A percentile compares a stretch with the other conserved stretches of the same genome.
phyloP scores from a whole-genome alignment of 306 rosid genomes.

The Medicago lupulina region DNA sequence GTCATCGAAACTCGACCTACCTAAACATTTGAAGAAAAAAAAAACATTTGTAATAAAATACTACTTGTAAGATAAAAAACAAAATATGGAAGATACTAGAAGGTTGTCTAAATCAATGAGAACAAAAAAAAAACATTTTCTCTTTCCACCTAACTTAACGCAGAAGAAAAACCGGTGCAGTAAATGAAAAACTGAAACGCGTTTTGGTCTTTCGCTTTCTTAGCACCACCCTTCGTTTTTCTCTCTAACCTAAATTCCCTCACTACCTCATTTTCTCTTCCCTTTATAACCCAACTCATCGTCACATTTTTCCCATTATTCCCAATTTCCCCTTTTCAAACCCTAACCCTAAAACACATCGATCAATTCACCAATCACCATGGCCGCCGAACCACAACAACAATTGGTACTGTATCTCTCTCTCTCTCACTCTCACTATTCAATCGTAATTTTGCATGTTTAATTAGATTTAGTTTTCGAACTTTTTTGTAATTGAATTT shows the following conservation, averaged over 20 bases:
- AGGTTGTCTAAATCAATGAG: too few relatives aligned
- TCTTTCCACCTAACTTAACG: slow-evolving; percentile 28
- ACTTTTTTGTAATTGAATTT: not conserved
- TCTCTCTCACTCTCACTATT: too few relatives aligned
- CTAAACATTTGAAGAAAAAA: too few relatives aligned
- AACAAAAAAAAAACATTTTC: too few relatives aligned
- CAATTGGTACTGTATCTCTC: slow-evolving; percentile 9
- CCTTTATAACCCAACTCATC: slow-evolving; percentile 19
- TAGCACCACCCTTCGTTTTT: not conserved
- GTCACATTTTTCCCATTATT: not conserved
- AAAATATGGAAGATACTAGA: too few relatives aligned
- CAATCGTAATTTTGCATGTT: too few relatives aligned
- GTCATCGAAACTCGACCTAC: too few relatives aligned
- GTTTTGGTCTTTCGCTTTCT: slow-evolving; percentile 3
- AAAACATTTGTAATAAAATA: too few relatives aligned
- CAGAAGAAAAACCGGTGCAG: slow-evolving; percentile 22
- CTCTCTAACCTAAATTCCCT: not conserved
- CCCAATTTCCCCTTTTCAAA: not conserved
- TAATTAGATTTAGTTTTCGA: not conserved
- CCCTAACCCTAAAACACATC: not conserved
- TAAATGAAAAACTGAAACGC: not conserved
- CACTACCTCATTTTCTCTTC: not conserved
- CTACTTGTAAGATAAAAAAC: too few relatives aligned
- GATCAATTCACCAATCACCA: not conserved
- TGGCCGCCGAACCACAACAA: slow-evolving; percentile 33